Evolutionary conservation across 2,329 filamentous ascomycete species (phyloP).

Genomic region (Cytospora paraplurivora): DNA sequence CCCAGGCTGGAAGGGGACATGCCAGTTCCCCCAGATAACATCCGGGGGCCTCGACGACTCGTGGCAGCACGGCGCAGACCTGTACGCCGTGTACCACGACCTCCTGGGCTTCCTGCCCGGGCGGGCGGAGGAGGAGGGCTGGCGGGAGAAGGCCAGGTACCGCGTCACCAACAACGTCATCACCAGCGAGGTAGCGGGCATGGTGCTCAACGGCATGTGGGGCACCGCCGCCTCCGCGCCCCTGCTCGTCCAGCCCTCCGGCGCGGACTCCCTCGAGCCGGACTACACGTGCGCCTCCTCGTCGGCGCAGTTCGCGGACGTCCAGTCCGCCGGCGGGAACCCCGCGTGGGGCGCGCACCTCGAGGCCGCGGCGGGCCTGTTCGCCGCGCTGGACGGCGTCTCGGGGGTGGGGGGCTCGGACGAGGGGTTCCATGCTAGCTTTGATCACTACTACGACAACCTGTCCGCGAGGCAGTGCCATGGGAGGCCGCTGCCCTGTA

Average conservation of each 20-base stretch:
- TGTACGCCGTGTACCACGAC: slow-evolving; percentile 75
- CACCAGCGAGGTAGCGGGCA: slow-evolving; percentile 77
- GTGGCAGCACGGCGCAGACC: slow-evolving; percentile 73
- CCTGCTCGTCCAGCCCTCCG: slow-evolving; percentile 54
- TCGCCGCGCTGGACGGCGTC: slow-evolving; percentile 63
- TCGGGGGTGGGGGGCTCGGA: slow-evolving; percentile 63
- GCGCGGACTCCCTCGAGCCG: slow-evolving; percentile 74
- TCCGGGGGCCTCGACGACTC: slow-evolving; percentile 71
- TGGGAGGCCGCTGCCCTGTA: slow-evolving; percentile 70
- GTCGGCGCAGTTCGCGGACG: slow-evolving; percentile 43
- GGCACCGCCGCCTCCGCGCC: slow-evolving; percentile 45
- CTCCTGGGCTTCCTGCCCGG: slow-evolving; percentile 68
- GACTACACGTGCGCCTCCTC: slow-evolving; percentile 66
- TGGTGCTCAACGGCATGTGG: slow-evolving; percentile 74
- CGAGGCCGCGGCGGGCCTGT: slow-evolving; percentile 56
- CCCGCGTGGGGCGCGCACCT: slow-evolving; percentile 67
- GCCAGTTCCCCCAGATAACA: slow-evolving; percentile 82
- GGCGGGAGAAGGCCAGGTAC: slow-evolving; percentile 55
- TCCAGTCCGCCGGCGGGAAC: slow-evolving; percentile 47
- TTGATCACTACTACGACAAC: slow-evolving; percentile 86
- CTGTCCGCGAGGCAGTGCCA: slow-evolving; percentile 79
- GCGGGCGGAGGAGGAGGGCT: slow-evolving; percentile 44
- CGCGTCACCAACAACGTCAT: slow-evolving; percentile 82
- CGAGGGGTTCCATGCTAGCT: slow-evolving; percentile 69
- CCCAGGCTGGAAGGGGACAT: slow-evolving; percentile 70